Evolutionary conservation across 1,284 basidiomycete genomes (phyloP), one percentile per base, ranked within the genome.

Genomic region (Cryptococcus sp.): DNA sequence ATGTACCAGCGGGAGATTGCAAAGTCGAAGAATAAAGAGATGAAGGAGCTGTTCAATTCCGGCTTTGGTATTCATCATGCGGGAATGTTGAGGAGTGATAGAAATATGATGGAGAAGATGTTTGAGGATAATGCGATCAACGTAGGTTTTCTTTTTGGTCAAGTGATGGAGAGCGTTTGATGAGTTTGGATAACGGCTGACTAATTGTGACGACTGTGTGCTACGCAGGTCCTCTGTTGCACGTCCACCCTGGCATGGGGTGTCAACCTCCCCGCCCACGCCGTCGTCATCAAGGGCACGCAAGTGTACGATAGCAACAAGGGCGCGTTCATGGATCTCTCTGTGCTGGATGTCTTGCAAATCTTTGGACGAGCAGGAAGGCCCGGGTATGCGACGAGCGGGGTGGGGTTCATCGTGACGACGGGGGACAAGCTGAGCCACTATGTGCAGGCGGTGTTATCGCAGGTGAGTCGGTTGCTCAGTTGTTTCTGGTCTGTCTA

Each of bases 11-110:
- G 85, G 56, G 87, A 88, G 50, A 83, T 98, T 23, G 83, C 84
- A 11, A 82, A 84, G 56, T 94, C 90, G 11, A 63, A 74, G 61
- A 99, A 99, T 74, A 92, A 89, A 73, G 96, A 99, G 78, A 91
- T 99, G 91, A 96, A 89, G 74, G 86, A 91, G 70, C 81, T 99
- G 15, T 96, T 96, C 67, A 89, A 95, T 61, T 78, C 80, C 59
- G 96, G 96, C 6, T 95, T 99, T 71, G 96, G 91, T 18, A 98
- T 99, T 47, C 97, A 99, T 76, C 95, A 99, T 77, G 96, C 96
- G 35, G 96, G 96, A 23, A 99, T 99, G 96, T 79, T 99, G 56
- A 83, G 96, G 45, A 85, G 86, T 3, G 96, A 99, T 73, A 82
- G 96, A 60, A 98, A 92, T 70, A 84, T 98, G 80, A 95, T 91